Conservation (phyloP, 306 rosid species). For the Vicia villosa region DNA sequence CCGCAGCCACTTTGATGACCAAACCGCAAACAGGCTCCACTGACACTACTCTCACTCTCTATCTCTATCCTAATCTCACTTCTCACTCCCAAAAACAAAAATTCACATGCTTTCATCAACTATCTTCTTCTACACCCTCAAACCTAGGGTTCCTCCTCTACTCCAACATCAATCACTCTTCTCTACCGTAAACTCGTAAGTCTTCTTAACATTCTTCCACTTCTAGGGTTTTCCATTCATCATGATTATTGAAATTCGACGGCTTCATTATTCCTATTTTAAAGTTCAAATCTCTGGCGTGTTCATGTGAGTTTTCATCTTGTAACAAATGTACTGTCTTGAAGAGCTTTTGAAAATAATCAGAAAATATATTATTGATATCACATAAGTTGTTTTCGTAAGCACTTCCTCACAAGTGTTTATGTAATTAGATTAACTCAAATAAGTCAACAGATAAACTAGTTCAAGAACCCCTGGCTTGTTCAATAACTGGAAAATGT, state of each 20-base stretch:
- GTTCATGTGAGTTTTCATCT: neutral
- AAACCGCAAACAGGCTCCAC: neutral
- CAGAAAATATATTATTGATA: neutral
- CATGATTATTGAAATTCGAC: neutral
- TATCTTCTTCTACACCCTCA: neutral
- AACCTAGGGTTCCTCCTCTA: conserved; percentile 30
- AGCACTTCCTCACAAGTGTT: neutral
- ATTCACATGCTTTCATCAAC: too few relatives aligned
- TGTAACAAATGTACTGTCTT: neutral
- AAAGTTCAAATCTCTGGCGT: neutral
- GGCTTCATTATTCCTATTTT: too few relatives aligned
- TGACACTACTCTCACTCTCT: too few relatives aligned
- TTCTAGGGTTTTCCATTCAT: conserved; percentile 32
- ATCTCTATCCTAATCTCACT: neutral
- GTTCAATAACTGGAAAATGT: conserved; percentile 38
- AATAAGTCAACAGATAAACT: neutral
- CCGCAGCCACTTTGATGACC: neutral
- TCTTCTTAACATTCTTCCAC: conserved; percentile 16
- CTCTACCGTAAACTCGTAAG: conserved; percentile 26
- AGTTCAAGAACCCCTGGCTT: neutral
- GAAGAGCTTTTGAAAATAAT: neutral
- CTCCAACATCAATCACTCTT: neutral
- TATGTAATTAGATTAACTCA: neutral
- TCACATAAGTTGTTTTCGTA: neutral
- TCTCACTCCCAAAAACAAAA: neutral